Base-by-base conservation (phyloP, 2,329 filamentous ascomycete genomes). In the Fusarium piperis region DNA sequence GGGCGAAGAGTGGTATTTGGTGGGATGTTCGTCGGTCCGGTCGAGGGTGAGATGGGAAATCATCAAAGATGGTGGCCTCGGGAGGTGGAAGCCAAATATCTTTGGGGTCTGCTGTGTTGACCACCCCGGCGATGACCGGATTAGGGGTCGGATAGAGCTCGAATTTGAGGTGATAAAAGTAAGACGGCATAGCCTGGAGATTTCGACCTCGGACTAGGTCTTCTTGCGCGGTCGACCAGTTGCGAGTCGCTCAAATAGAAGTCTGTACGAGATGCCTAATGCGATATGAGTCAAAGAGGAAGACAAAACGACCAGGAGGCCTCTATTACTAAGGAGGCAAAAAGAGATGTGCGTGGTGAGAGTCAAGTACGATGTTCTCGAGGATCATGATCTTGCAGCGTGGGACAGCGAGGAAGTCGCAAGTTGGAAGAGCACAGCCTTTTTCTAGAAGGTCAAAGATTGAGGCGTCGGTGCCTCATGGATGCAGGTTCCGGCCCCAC, bases 161-260 rank as follows among this genome's bases (percentile, higher is more conserved):
- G 75, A 92, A 86, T 73, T 88, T 90, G n/a, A 92, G 77, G 74
- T 92, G 89, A 75, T 91, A 92, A 71, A 88, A 89, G 78, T 90
- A 91, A 32, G 86, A 85, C 82, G 87, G 86, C 88, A 90, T 90
- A 82, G 77, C 83, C 78, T 78, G 66, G 33, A 33, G 52, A 20
- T 64, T 32, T 61, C 32, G 52, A 39, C 33, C 48, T 44, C 26
- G 32, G 41, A 48, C 23, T 41, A n/a, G 38, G 46, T 32, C 59
- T 58, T 52, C 35, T 23, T 58, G 28, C 32, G 30, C 36, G 30
- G 16, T 39, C 28, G 41, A 20, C 59, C 20, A 41, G 18, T 18
- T 53, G 58, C 33, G 23, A 32, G 64, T 67, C 36, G 39, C 16
- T 62, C 32, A 59, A 44, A 35, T 30, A 36, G 38, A 12, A 11